phyloP scores from a whole-genome alignment of 306 rosid genomes.

The Comarum palustre region DNA sequence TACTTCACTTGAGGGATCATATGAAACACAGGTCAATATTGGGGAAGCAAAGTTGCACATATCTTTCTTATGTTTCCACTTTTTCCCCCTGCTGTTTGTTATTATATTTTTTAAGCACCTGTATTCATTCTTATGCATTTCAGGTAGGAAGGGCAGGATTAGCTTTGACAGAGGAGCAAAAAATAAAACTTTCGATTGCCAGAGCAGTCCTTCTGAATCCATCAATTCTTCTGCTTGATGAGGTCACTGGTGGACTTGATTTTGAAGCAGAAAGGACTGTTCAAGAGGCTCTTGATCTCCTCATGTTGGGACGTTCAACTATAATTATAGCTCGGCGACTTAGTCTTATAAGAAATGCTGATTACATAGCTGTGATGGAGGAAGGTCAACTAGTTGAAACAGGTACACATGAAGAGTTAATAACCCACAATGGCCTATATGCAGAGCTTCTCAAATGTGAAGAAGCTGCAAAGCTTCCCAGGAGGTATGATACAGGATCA shows the following conservation, averaged over 20 bases:
- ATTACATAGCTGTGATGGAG: slow-evolving; percentile 99
- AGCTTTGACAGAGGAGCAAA: slow-evolving; percentile 89
- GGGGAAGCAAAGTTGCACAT: slow-evolving; percentile 13
- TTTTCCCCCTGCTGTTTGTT: slow-evolving; percentile 4
- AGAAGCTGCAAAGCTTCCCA: slow-evolving; percentile 98
- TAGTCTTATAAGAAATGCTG: slow-evolving; percentile 97
- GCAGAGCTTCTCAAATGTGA: slow-evolving; percentile 95
- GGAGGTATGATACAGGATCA: slow-evolving; percentile 56
- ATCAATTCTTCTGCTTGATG: slow-evolving; percentile 93
- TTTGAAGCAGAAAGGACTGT: slow-evolving; percentile 99
- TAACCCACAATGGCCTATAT: slow-evolving; percentile 75
- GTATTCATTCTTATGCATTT: slow-evolving; percentile 31
- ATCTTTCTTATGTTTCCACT: slow-evolving; percentile 17
- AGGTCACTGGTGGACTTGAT: slow-evolving; percentile 99
- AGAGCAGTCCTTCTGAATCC: slow-evolving; percentile 98
- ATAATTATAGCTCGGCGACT: slow-evolving; percentile 98
- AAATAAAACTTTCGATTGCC: slow-evolving; percentile 93
- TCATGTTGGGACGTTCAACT: slow-evolving; percentile 97
- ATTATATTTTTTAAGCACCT: slow-evolving; percentile 9
- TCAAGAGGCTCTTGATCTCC: slow-evolving; percentile 94
- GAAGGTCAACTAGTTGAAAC: slow-evolving; percentile 98
- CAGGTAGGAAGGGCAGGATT: slow-evolving; percentile 96
- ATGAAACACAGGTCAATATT: slow-evolving; percentile 82
- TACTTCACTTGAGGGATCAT: slow-evolving; percentile 78
- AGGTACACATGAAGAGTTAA: slow-evolving; percentile 95